Conservation (phyloP, 2,329 filamentous ascomycete species). For the Bipolaris sorokiniana region DNA sequence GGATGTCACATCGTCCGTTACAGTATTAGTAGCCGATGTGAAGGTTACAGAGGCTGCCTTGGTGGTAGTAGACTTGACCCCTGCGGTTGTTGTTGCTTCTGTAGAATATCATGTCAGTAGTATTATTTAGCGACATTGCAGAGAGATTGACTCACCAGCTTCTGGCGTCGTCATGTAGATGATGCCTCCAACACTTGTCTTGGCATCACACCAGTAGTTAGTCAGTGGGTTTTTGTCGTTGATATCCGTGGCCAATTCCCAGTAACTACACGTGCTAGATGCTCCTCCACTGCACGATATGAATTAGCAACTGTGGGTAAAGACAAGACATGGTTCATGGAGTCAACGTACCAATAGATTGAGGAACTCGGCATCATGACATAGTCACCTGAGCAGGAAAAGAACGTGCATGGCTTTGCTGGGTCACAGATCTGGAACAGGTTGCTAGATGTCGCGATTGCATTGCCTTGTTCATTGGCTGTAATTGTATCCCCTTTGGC, state of each 20-base stretch:
- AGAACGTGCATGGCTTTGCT: conserved; percentile 14
- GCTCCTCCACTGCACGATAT: conserved; percentile 6
- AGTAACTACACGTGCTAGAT: conserved; percentile 17
- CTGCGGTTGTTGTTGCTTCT: neutral
- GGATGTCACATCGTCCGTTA: neutral
- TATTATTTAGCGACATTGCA: neutral
- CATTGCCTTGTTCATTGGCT: conserved; percentile 10
- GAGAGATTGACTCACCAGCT: neutral
- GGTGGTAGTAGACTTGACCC: neutral
- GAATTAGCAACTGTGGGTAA: neutral
- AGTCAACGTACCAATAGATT: conserved; percentile 10
- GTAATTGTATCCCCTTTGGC: conserved; percentile 18
- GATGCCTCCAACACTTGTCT: conserved; percentile 9
- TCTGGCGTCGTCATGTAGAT: conserved; percentile 18
- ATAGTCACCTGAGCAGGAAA: conserved; percentile 15
- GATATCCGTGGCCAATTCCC: conserved; percentile 16
- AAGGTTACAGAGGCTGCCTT: neutral
- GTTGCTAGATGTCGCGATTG: conserved; percentile 15
- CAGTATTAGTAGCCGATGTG: neutral
- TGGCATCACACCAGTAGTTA: conserved; percentile 23
- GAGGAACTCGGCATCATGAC: conserved; percentile 7
- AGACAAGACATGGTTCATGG: neutral
- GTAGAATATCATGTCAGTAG: neutral
- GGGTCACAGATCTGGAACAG: conserved; percentile 15
- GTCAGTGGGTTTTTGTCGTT: conserved; percentile 17